These are phyloP conservation scores for Elongisporangium undulatum DNA, from an alignment of 352 stramenopile genomes.

Conservation along the genomic window DNA sequence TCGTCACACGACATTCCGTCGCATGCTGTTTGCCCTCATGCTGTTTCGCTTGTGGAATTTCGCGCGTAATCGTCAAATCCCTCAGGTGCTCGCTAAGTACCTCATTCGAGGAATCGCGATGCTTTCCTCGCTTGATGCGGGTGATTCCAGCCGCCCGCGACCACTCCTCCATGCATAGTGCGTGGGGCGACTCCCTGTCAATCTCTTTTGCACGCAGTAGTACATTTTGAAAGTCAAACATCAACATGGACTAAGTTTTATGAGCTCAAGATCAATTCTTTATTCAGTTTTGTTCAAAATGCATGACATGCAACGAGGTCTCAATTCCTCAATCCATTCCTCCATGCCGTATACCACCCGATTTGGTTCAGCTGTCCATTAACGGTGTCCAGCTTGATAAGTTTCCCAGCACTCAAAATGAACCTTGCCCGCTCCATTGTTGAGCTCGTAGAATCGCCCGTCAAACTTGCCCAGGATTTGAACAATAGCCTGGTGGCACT, in stretches of 20 bases:
- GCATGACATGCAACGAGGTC: background rate
- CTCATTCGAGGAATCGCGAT: slow-evolving; percentile 57
- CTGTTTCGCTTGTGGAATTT: slow-evolving; percentile 50
- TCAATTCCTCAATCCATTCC: too few species aligned
- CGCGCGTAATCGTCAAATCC: slow-evolving; percentile 36
- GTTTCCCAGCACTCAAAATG: slow-evolving; percentile 85
- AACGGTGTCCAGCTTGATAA: slow-evolving; percentile 33
- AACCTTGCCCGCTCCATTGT: slow-evolving; percentile 68
- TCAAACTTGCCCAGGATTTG: slow-evolving; percentile 72
- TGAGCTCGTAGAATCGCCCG: slow-evolving; percentile 82
- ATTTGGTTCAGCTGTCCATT: background rate
- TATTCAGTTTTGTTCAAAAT: background rate
- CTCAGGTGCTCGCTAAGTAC: slow-evolving; percentile 51
- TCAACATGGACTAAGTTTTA: background rate
- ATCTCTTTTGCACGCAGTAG: slow-evolving; percentile 59
- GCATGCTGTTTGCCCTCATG: slow-evolving; percentile 44
- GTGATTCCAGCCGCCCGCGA: slow-evolving; percentile 81
- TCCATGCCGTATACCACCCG: too few species aligned
- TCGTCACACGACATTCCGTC: slow-evolving; percentile 40
- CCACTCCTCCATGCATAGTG: slow-evolving; percentile 72
- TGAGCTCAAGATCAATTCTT: background rate
- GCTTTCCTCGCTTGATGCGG: slow-evolving; percentile 62
- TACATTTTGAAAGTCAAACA: background rate
- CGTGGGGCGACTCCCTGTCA: slow-evolving; percentile 78
- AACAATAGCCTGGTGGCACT: slow-evolving; percentile 69